Evolutionary conservation across 2,329 filamentous ascomycete genomes (phyloP).

Genomic region (Thelonectria rubi): DNA sequence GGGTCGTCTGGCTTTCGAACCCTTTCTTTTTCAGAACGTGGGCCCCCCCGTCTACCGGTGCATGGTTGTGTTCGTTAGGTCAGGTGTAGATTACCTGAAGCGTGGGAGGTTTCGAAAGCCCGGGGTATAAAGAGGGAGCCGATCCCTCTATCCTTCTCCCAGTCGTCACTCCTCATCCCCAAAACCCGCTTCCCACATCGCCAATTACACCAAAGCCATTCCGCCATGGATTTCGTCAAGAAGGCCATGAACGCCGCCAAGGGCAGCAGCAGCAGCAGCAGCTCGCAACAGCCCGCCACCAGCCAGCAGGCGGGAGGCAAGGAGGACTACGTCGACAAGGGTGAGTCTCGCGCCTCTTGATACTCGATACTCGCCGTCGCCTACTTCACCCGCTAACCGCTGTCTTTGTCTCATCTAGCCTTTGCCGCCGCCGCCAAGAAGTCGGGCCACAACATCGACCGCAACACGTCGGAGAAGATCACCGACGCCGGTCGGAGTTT

Average conservation of each 20-base stretch:
- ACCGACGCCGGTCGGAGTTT: constrained; percentile 47
- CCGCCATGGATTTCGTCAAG: constrained; percentile 54
- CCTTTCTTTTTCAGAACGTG: constrained; percentile 19
- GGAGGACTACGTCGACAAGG: constrained; percentile 52
- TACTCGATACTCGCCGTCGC: not conserved
- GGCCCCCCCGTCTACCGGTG: not conserved
- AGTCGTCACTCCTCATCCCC: constrained; percentile 2
- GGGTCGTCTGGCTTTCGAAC: constrained; percentile 9
- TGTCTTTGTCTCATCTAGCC: constrained; percentile 31
- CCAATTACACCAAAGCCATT: constrained; percentile 10
- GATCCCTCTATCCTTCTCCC: not conserved
- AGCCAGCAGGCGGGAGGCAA: constrained; percentile 13
- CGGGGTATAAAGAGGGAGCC: constrained; percentile 32
- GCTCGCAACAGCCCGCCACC: constrained; percentile 29
- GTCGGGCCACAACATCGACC: constrained; percentile 47
- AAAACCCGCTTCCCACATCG: constrained; percentile 1
- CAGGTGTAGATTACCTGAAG: not conserved
- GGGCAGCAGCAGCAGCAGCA: constrained; percentile 19
- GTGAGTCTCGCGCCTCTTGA: constrained; percentile 33
- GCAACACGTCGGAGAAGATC: constrained; percentile 51
- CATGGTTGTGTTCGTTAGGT: not conserved
- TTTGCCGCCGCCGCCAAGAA: constrained; percentile 46
- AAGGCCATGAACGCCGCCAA: constrained; percentile 40
- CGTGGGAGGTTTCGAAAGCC: not conserved
- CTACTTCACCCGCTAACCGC: not conserved